Conservation (phyloP, 129 eudicot genomes). For the Pittosporum tobira region DNA sequence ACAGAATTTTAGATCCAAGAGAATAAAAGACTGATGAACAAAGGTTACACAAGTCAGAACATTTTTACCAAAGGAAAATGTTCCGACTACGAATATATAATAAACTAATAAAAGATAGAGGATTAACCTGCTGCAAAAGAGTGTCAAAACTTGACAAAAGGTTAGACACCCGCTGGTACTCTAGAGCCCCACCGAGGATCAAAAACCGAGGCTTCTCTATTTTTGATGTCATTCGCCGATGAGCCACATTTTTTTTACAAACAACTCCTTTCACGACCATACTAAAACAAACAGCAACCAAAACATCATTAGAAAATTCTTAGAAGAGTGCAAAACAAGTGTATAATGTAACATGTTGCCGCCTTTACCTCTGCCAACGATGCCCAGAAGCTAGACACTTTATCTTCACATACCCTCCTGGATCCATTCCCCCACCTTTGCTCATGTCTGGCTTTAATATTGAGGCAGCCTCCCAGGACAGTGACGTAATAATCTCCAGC, state of each 20-base stretch:
- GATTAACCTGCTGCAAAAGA: constrained; percentile 87
- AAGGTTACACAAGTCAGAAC: too few species aligned
- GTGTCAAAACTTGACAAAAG: constrained; percentile 78
- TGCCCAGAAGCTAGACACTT: constrained; percentile 86
- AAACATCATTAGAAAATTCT: background rate
- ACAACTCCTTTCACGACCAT: constrained; percentile 73
- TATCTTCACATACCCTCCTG: constrained; percentile 75
- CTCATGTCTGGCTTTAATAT: constrained; percentile 86
- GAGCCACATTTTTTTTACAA: constrained; percentile 91
- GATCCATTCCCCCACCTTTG: constrained; percentile 98
- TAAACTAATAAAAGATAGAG: constrained; percentile 8
- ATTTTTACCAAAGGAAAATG: background rate
- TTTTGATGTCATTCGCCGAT: constrained; percentile 86
- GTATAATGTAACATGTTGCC: constrained; percentile 11
- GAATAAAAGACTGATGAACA: too few species aligned
- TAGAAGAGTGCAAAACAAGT: background rate
- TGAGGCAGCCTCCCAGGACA: constrained; percentile 96
- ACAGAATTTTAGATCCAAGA: too few species aligned
- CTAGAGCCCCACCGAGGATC: constrained; percentile 89
- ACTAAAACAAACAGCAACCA: constrained; percentile 38
- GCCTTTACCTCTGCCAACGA: constrained; percentile 80
- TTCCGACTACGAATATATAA: too few species aligned
- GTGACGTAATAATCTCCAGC: constrained; percentile 61
- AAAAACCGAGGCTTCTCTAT: constrained; percentile 67
- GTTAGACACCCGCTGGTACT: constrained; percentile 78